phyloP scores from a whole-genome alignment of 176 grass and related monocot genomes.

The Hyparrhenia diplandra region DNA sequence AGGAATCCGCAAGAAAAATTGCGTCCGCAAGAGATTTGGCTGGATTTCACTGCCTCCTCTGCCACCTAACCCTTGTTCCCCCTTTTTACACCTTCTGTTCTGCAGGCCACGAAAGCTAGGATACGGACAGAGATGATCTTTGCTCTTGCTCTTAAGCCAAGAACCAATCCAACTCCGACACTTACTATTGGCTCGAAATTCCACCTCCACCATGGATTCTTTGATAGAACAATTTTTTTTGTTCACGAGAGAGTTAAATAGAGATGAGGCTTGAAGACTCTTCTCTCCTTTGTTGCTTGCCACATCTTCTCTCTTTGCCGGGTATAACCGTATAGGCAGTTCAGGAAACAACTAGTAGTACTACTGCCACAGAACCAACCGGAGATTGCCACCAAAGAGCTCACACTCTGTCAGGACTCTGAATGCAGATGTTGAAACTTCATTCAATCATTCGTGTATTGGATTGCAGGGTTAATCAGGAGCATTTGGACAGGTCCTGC shows the following conservation, averaged over 20 bases:
- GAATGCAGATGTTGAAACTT: neutral
- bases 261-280: no score
- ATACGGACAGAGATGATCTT: neutral
- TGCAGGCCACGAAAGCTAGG: neutral
- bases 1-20: neutral
- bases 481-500: neutral
- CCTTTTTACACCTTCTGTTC: neutral
- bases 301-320: neutral
- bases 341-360: neutral
- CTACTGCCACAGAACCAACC: neutral
- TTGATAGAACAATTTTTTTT: neutral
- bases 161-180: neutral
- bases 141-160: neutral
- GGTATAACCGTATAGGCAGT: no score
- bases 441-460: neutral
- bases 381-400: slow-evolving; percentile 7
- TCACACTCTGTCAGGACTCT: neutral
- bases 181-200: neutral
- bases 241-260: neutral
- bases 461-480: neutral
- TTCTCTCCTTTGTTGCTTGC: neutral
- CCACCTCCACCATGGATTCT: neutral
- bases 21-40: neutral
- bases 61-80: neutral
- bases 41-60: neutral